Conservation (phyloP, 106 monocot genomes). For the Triglochin maritima region DNA sequence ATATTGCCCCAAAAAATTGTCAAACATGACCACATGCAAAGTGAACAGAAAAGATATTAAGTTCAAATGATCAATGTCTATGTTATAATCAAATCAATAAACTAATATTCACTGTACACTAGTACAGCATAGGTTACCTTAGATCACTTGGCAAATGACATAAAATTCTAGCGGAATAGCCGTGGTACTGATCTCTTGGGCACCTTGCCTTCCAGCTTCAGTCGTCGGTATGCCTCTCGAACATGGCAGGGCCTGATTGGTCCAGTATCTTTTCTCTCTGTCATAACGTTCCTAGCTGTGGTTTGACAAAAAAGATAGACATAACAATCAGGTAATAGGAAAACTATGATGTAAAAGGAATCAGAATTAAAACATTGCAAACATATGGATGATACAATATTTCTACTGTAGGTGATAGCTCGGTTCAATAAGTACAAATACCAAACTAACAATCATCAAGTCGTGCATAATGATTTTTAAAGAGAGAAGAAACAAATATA, state of each 20-base stretch:
- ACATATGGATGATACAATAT: no score
- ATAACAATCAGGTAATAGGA: background rate
- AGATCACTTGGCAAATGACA: background rate
- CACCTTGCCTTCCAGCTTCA: slow-evolving; percentile 81
- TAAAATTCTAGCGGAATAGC: slow-evolving; percentile 42
- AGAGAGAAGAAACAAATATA: background rate
- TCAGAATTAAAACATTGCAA: background rate
- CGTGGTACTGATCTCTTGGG: slow-evolving; percentile 51
- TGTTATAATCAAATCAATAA: no score
- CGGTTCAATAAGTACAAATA: no score
- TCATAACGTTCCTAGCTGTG: slow-evolving; percentile 77
- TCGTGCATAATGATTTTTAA: background rate
- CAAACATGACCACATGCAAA: no score
- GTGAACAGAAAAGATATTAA: no score
- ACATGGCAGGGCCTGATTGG: slow-evolving; percentile 85
- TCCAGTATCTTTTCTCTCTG: slow-evolving; percentile 64
- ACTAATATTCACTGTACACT: background rate
- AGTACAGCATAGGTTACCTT: background rate
- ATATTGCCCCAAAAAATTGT: no score
- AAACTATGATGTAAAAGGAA: background rate
- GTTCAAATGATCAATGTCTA: no score
- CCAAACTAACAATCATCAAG: background rate
- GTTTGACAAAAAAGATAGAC: background rate
- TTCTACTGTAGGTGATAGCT: no score
- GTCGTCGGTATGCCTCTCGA: slow-evolving; percentile 70